Conservation (phyloP, 345 rosid genomes). For the Ailanthus altissimus region DNA sequence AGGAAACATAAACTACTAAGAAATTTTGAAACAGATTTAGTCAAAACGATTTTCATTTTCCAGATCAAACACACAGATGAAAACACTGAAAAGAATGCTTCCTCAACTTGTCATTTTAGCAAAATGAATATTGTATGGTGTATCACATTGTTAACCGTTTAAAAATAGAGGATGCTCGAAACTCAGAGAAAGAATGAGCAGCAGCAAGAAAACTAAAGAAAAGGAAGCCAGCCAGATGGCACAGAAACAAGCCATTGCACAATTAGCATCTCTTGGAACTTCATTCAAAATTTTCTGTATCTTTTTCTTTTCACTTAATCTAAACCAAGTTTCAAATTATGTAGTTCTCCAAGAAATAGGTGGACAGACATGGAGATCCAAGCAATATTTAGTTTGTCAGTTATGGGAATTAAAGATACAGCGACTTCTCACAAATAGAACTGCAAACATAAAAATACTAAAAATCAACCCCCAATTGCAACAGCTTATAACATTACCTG, state of each 20-base stretch:
- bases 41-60: not conserved
- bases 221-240: not conserved
- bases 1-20: not conserved
- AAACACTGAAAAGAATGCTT: not conserved
- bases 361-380: not conserved
- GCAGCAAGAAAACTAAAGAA: not conserved
- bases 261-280: not conserved
- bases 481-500: slow-evolving; percentile 55
- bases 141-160: not conserved
- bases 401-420: not conserved
- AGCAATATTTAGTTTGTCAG: not conserved
- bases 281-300: not conserved
- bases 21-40: not conserved
- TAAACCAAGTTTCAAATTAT: slow-evolving; percentile 7
- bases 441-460: not conserved
- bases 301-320: not conserved
- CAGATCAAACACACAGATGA: slow-evolving; percentile 1
- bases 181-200: not conserved
- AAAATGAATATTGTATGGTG: not conserved
- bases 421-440: not conserved
- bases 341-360: not conserved
- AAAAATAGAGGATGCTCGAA: not conserved
- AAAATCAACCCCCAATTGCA: not conserved
- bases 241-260: not conserved
- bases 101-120: not conserved